Evolutionary conservation across 2,329 filamentous ascomycete genomes (phyloP), one percentile per base, ranked within the genome.

Genomic region (Sclerotinia sclerotiorum): DNA sequence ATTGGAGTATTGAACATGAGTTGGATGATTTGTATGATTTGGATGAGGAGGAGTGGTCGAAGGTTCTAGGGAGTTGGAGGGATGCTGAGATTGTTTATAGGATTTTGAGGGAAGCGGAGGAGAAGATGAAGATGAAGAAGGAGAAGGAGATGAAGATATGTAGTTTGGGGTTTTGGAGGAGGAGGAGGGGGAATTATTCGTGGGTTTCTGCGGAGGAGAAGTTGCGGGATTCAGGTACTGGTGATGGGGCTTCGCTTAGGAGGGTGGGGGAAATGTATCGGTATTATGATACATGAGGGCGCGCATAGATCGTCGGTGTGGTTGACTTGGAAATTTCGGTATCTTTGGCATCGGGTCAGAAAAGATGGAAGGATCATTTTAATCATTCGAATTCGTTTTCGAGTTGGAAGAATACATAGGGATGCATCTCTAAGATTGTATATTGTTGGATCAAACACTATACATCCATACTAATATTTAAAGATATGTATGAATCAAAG

Each of bases 111-210:
- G 21, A n/a, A 4, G 39, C 49, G 46, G 29, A 51, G 35, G 35
- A 35, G 35, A 35, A 35, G 8, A 35, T 10, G 35, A 35, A 2
- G 6, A 1, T 1, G 29, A 49, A 32, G 29, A 62, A 15, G 29
- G 13, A 7, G 6, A n/a, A n/a, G n/a, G n/a, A n/a, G n/a, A n/a
- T n/a, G n/a, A n/a, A n/a, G n/a, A n/a, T n/a, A n/a, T 24, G 32
- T 10, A 27, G 1, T n/a, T n/a, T 2, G 2, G 21, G 17, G 19
- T 19, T 15, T 21, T 6, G 5, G 21, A n/a, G 21, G 1, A 1
- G 35, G 35, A 35, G 35, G 35, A 15, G 35, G 35, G 8, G 35
- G 6, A 13, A 11, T 19, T 3, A 17, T 13, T 35, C 46, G 10
- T 17, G 29, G 10, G 10, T 19, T 39, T 29, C 29, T 29, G n/a